Evolutionary conservation across 495 filamentous ascomycete genomes (phyloP), one percentile per base, ranked within the genome.

Genomic region (Daldinia loculata): DNA sequence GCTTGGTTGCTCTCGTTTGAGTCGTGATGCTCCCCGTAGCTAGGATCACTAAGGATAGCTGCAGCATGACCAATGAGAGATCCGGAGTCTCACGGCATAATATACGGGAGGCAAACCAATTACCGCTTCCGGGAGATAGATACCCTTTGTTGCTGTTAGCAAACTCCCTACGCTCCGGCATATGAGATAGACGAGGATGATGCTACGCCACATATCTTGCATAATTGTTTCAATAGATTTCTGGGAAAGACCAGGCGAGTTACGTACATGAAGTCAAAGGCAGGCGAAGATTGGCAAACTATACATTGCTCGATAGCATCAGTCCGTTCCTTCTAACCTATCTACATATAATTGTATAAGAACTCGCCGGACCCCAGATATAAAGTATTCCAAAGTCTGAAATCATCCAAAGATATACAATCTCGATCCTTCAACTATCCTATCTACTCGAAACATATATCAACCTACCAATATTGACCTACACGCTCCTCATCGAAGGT

Each of bases 101-200:
- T 51, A 61, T 55, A 52, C 26, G 69, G 69, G 69, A 72, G 69
- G 69, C 63, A 56, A 72, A 48, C 59, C 22, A 29, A 15, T 63
- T 68, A 61, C 66, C 66, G 56, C 70, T 55, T 69, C 61, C 70
- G 66, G 57, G 15, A 27, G 27, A 39, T 41, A n/a, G 26, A 39
- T 41, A 41, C 17, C 43, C 61, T 69, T 69, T 69, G 70, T 69
- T 29, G 8, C 50, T 60, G 38, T 39, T 39, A 43, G 50, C 19
- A 43, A 14, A 62, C 56, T 38, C 19, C 26, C 56, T 38, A 56
- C 43, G 56, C 22, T 29, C 27, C 27, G 57, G 45, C 32, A 58
- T 50, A 66, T 29, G 65, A 52, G 38, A 17, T 41, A 32, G 48
- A n/a, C 19, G 36, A 51, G 34, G 63, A 59, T 66, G 68, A 66